Evolutionary conservation across 1,284 basidiomycete genomes (phyloP).

Genomic region (Heterobasidion irregulare): DNA sequence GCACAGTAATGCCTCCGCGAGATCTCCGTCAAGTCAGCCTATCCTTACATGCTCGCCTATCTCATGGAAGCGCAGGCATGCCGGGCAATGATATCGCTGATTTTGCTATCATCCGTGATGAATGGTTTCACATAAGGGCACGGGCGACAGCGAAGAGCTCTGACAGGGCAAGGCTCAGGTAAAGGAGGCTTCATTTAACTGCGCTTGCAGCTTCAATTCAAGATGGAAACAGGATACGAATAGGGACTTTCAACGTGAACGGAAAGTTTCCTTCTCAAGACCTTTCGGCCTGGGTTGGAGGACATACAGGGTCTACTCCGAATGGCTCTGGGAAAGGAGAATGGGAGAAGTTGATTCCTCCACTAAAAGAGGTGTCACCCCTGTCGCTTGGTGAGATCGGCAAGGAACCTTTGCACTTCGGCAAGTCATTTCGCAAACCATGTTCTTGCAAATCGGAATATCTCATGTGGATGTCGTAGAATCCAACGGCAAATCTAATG

Average conservation of each 20-base stretch:
- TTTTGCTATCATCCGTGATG: constrained; percentile 46
- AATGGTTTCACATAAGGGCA: constrained; percentile 47
- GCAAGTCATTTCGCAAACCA: background rate
- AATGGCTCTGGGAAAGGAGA: constrained; percentile 2
- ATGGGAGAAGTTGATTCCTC: constrained; percentile 22
- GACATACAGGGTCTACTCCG: background rate
- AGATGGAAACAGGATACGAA: constrained; percentile 35
- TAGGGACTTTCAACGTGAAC: constrained; percentile 78
- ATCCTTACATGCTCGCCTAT: constrained; percentile 43
- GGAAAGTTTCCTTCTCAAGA: constrained; percentile 66
- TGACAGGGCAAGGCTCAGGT: constrained; percentile 16
- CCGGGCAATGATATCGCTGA: constrained; percentile 53
- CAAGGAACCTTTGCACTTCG: background rate
- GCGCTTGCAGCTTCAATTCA: background rate
- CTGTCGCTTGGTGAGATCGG: constrained; percentile 17
- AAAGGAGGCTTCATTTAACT: background rate
- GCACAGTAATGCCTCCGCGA: constrained; percentile 29
- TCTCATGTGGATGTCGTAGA: too few species aligned
- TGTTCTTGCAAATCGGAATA: background rate
- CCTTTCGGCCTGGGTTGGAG: constrained; percentile 41
- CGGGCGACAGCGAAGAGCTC: constrained; percentile 16
- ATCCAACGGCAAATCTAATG: too few species aligned
- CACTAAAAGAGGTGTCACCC: constrained; percentile 29
- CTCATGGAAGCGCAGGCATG: constrained; percentile 49
- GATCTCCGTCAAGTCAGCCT: constrained; percentile 43